Conservation (phyloP, 2,329 filamentous ascomycete species). For the Aureobasidium sp. region DNA sequence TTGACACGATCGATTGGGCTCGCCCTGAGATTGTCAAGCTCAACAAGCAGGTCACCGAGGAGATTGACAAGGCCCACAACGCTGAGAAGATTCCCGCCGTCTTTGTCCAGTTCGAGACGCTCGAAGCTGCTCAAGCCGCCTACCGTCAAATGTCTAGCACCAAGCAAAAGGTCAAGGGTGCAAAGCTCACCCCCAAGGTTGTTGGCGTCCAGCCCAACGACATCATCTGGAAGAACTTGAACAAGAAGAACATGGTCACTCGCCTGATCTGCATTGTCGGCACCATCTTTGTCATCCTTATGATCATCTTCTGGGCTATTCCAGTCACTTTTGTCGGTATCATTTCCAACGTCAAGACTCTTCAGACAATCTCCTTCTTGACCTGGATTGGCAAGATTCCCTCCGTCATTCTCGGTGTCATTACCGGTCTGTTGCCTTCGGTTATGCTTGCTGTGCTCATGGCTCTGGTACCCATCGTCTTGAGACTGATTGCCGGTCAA, state of each 20-base stretch:
- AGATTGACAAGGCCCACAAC: conserved; percentile 58
- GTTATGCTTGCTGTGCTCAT: conserved; percentile 85
- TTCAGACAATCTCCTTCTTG: conserved; percentile 34
- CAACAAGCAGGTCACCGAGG: conserved; percentile 72
- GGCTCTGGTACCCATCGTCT: conserved; percentile 84
- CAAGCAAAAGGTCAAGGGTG: conserved; percentile 10
- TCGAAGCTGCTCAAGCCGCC: conserved; percentile 86
- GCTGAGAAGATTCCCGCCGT: conserved; percentile 76
- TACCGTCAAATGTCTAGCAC: conserved; percentile 60
- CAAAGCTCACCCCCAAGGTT: conserved; percentile 32
- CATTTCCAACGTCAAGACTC: conserved; percentile 36
- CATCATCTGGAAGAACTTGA: conserved; percentile 52
- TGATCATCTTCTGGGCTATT: conserved; percentile 42
- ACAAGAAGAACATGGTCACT: conserved; percentile 35
- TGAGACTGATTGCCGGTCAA: conserved; percentile 82
- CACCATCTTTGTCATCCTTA: conserved; percentile 35
- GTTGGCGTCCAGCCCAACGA: conserved; percentile 51
- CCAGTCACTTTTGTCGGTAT: conserved; percentile 37
- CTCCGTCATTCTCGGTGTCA: conserved; percentile 31
- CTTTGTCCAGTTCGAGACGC: conserved; percentile 88
- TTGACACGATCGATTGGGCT: conserved; percentile 93
- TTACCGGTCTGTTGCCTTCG: conserved; percentile 47
- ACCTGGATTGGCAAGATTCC: conserved; percentile 35
- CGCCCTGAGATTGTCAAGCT: conserved; percentile 78
- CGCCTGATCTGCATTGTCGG: conserved; percentile 34